These are phyloP conservation scores for Fraxinus sp. DNA, from an alignment of 305 asterid species.

Conservation along the genomic window DNA sequence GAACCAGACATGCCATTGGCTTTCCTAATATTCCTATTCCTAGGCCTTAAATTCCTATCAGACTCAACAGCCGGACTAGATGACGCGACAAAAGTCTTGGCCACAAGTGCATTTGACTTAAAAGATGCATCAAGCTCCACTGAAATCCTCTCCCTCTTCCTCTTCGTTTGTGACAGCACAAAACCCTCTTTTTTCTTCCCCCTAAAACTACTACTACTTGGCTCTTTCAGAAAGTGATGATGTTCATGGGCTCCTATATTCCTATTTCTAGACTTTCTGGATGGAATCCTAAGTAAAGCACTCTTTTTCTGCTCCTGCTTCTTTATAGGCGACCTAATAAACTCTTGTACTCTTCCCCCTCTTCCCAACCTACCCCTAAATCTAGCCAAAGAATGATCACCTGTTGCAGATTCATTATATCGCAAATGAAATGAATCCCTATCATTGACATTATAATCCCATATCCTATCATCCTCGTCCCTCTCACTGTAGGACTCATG, in stretches of 20 bases:
- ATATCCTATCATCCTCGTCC: slow-evolving; percentile 37
- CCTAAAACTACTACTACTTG: slow-evolving; percentile 29
- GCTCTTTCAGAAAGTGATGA: slow-evolving; percentile 28
- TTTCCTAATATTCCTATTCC: slow-evolving; percentile 34
- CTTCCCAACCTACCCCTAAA: slow-evolving; percentile 49
- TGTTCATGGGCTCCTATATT: slow-evolving; percentile 36
- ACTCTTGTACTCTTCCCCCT: slow-evolving; percentile 31
- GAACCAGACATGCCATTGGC: slow-evolving; percentile 27
- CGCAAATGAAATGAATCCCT: slow-evolving; percentile 21
- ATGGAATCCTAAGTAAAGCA: slow-evolving; percentile 50
- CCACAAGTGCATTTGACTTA: slow-evolving; percentile 77
- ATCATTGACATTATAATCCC: slow-evolving; percentile 29
- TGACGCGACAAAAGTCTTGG: slow-evolving; percentile 63
- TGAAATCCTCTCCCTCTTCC: slow-evolving; percentile 41
- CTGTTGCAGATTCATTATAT: slow-evolving; percentile 24
- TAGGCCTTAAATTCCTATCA: slow-evolving; percentile 21
- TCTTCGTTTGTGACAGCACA: slow-evolving; percentile 24
- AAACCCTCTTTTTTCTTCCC: slow-evolving; percentile 39
- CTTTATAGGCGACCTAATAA: slow-evolving; percentile 34
- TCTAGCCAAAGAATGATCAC: slow-evolving; percentile 40
- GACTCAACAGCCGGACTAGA: slow-evolving; percentile 38
- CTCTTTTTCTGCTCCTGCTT: slow-evolving; percentile 48
- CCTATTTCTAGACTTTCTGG: slow-evolving; percentile 45
- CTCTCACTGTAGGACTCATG: slow-evolving; percentile 31
- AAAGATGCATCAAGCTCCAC: slow-evolving; percentile 75